Conservation (phyloP, 768 basidiomycete genomes). For the Mycena venus region DNA sequence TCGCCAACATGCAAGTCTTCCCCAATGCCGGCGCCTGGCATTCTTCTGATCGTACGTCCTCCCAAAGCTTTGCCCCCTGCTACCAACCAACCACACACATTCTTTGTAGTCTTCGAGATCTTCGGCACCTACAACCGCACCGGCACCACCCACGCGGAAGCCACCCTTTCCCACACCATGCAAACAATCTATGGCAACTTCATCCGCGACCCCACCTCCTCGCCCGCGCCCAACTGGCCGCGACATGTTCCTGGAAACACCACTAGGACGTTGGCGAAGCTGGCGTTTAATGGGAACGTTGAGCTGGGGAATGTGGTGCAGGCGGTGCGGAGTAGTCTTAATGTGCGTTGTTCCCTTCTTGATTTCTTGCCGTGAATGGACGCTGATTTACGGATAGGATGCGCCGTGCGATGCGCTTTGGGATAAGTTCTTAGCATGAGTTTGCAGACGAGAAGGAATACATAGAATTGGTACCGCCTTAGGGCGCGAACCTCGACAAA, state of each 20-base stretch:
- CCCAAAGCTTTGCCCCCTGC: too few relatives aligned
- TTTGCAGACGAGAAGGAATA: too few relatives aligned
- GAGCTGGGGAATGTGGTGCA: conserved; percentile 31
- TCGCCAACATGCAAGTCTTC: conserved; percentile 37
- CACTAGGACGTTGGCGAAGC: conserved; percentile 36
- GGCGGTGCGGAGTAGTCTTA: conserved; percentile 19
- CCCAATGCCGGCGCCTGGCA: conserved; percentile 40
- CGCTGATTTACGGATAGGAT: too few relatives aligned
- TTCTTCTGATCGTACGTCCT: conserved; percentile 36
- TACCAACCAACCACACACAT: too few relatives aligned
- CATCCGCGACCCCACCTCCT: conserved; percentile 26
- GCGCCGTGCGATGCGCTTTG: too few relatives aligned
- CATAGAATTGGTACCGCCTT: too few relatives aligned
- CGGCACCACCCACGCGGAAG: conserved; percentile 31
- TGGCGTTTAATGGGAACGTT: conserved; percentile 37
- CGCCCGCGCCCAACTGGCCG: conserved; percentile 36
- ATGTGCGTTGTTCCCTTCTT: too few relatives aligned
- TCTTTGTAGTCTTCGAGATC: conserved; percentile 33
- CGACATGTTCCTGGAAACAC: conserved; percentile 29
- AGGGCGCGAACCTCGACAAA: too few relatives aligned
- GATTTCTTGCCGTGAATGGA: too few relatives aligned
- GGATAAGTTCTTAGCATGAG: too few relatives aligned
- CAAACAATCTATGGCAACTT: conserved; percentile 36
- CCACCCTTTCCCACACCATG: conserved; percentile 40
- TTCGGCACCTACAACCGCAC: conserved; percentile 45